Percentiles rank a stretch among this genome's conserved stretches.
Evolutionary conservation across 1,284 basidiomycete genomes (phyloP).

Genomic region (Cryptococcus wingfieldii): DNA sequence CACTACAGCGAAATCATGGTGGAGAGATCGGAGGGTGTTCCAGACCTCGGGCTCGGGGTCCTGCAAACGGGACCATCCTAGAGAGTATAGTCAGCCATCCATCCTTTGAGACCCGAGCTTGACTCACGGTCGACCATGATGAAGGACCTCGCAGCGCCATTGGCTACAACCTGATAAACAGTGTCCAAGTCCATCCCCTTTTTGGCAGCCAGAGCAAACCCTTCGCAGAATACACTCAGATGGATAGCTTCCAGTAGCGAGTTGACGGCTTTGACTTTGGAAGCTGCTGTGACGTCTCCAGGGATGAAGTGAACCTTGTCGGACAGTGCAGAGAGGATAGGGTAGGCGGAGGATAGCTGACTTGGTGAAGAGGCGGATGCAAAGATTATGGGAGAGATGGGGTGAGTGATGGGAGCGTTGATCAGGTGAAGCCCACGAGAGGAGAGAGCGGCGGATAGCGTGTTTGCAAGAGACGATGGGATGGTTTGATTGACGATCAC

Average conservation of each 20-base stretch:
- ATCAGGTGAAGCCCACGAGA: no score
- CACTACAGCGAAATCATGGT: conserved; percentile 36
- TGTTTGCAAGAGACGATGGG: no score
- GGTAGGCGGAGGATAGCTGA: conserved; percentile 16
- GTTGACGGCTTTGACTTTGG: conserved; percentile 39
- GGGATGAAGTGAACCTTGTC: conserved; percentile 41
- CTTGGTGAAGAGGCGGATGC: not conserved
- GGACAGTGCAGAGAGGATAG: conserved; percentile 32
- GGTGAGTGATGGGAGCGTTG: no score
- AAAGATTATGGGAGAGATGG: no score
- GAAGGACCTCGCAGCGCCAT: conserved; percentile 38
- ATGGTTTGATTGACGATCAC: no score
- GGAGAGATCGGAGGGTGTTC: conserved; percentile 17
- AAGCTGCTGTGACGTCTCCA: conserved; percentile 30
- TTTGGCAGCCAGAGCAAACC: conserved; percentile 40
- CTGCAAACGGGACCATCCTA: not conserved
- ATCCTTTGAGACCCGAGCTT: not conserved
- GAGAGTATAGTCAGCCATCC: conserved; percentile 5
- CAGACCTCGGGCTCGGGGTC: not conserved
- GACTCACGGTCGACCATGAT: conserved; percentile 34
- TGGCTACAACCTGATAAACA: conserved; percentile 39
- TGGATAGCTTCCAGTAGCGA: conserved; percentile 43
- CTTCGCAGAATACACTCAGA: conserved; percentile 45
- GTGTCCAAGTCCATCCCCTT: conserved; percentile 41
- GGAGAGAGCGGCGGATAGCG: no score